phyloP scores from a whole-genome alignment of 345 rosid species.

The Brassica juncea region DNA sequence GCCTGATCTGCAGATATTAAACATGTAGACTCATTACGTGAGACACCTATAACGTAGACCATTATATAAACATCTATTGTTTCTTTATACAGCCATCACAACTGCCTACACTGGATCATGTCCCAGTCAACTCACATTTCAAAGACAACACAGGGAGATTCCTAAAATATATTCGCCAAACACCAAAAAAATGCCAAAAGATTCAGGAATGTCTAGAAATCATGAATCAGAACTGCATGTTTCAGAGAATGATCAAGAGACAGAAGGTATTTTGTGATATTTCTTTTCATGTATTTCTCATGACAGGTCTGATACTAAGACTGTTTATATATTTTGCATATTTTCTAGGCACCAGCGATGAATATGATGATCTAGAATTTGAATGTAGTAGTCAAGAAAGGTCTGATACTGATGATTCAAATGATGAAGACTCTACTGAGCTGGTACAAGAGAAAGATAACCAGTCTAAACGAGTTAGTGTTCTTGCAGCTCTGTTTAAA shows the following conservation, averaged over 20 bases:
- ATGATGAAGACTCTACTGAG: background rate
- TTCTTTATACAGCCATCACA: background rate
- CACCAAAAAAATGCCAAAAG: background rate
- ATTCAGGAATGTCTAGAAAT: background rate
- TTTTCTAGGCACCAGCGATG: background rate
- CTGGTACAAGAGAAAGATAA: background rate
- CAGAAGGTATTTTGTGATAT: background rate
- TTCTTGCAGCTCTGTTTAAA: background rate
- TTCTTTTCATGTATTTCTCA: too few species aligned
- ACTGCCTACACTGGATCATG: background rate
- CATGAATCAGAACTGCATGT: background rate
- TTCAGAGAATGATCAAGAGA: background rate
- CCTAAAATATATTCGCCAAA: background rate
- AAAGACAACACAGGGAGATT: background rate
- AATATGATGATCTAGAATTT: background rate
- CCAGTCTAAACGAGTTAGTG: background rate
- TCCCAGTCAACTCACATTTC: background rate
- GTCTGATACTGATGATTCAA: background rate
- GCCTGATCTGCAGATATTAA: background rate
- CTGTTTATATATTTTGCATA: background rate
- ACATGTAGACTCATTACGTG: too few species aligned
- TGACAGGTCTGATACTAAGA: background rate
- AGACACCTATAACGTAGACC: background rate
- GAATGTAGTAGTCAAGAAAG: background rate
- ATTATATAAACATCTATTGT: too few species aligned